Percentiles rank a stretch among this genome's conserved stretches.
These are phyloP conservation scores for Fallopia convolvulus DNA, from an alignment of 148 eudicot species.

Conservation along the genomic window DNA sequence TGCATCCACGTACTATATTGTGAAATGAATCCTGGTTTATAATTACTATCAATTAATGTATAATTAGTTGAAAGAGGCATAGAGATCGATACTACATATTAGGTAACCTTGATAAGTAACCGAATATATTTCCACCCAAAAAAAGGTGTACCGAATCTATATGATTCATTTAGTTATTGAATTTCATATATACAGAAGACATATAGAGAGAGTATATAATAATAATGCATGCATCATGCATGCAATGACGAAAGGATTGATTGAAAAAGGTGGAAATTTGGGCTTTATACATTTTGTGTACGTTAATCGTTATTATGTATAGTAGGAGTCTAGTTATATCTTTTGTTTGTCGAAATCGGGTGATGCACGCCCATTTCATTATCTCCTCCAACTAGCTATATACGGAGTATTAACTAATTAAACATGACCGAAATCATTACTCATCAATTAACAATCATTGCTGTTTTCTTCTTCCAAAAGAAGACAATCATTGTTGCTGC, in stretches of 20 bases:
- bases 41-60: background rate
- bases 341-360: background rate
- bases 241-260: background rate
- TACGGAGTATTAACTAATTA: background rate
- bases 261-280: background rate
- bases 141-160: too few species aligned
- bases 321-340: too few species aligned
- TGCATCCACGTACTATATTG: too few species aligned
- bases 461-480: background rate
- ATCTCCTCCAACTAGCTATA: background rate
- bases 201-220: too few species aligned
- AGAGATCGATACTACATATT: too few species aligned
- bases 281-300: background rate
- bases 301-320: background rate
- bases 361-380: constrained; percentile 1
- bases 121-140: too few species aligned
- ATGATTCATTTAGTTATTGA: background rate
- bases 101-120: background rate
- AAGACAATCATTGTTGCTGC: background rate
- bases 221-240: background rate
- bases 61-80: too few species aligned
- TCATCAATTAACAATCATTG: background rate
- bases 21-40: too few species aligned
- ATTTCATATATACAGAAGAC: too few species aligned
- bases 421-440: background rate